Base-by-base conservation (phyloP, 352 stramenopile species). In the Pythium oligandrum region DNA sequence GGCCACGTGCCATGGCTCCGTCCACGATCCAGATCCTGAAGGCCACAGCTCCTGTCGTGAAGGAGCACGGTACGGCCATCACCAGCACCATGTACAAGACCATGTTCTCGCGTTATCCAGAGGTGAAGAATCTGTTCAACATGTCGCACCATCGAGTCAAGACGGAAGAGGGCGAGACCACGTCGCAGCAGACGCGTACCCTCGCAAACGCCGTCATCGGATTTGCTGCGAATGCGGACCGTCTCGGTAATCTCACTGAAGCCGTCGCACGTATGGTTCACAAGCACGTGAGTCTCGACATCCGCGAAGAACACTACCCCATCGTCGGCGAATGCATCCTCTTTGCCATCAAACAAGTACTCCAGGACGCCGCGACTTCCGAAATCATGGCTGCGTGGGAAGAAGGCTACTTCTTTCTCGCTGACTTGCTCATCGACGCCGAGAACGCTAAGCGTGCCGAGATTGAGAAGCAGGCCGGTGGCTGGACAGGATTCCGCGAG, bases 101-200 rank as follows among this genome's bases (percentile, higher is more conserved):
- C n/a, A 84, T 90, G 72, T 79, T 90, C 43, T 64, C 62, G 53
- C 74, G 75, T 54, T 72, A 85, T 57, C 76, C 79, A 0, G 70
- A 85, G 54, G 71, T 88, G 48, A 61, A 71, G 32, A 69, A 75
- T 52, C 73, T 88, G 55, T 90, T 90, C 73, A 90, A 90, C 70
- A 75, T 77, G 61, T 71, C 66, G 8, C 76, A 89, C 64, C 78
- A 89, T n/a, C n/a, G n/a, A n/a, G n/a, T n/a, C n/a, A n/a, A n/a
- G n/a, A n/a, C n/a, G n/a, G n/a, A n/a, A n/a, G n/a, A n/a, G 0
- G 70, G 68, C 11, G 56, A 75, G 6, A 74, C 55, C 37, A 60
- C 66, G 34, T 71, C 75, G 5, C 69, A 70, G 26, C 78, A 88
- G 58, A 63, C 78, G 10, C 67, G 59, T 1, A 47, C 76, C 8